Evolutionary conservation across 129 eudicot genomes (phyloP).

Genomic region (Silybum marianum): DNA sequence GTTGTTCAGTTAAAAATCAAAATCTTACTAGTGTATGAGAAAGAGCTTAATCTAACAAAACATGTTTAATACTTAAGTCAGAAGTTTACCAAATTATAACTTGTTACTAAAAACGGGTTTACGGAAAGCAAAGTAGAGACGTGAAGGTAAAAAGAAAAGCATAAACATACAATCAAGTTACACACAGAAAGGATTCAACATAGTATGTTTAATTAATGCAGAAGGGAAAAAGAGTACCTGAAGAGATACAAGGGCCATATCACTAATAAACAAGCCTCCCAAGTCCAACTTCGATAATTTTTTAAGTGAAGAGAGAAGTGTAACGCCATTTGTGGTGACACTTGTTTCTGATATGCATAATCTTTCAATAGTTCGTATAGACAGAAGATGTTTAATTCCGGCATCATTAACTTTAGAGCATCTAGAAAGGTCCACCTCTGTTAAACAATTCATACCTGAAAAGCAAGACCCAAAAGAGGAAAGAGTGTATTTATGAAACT

Average conservation of each 20-base stretch:
- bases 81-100: not conserved
- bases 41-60: not conserved
- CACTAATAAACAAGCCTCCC: conserved; percentile 84
- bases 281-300: conserved; percentile 66
- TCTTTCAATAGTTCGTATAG: conserved; percentile 61
- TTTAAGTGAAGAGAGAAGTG: conserved; percentile 59
- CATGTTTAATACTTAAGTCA: not conserved
- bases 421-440: conserved; percentile 80
- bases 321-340: conserved; percentile 72
- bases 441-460: conserved; percentile 68
- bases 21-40: not conserved
- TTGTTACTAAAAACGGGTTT: not conserved
- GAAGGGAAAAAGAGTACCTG: conserved; percentile 46
- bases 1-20: not conserved
- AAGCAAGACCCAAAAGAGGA: conserved; percentile 5
- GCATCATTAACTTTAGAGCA: conserved; percentile 85
- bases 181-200: not conserved
- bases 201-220: not conserved
- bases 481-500: conserved; percentile 2
- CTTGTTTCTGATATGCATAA: conserved; percentile 78
- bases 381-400: conserved; percentile 72
- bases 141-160: not conserved
- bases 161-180: not conserved
- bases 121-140: not conserved
- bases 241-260: conserved; percentile 64